Base-by-base conservation (phyloP, 805 yeast species). In the Candida ulmi region DNA sequence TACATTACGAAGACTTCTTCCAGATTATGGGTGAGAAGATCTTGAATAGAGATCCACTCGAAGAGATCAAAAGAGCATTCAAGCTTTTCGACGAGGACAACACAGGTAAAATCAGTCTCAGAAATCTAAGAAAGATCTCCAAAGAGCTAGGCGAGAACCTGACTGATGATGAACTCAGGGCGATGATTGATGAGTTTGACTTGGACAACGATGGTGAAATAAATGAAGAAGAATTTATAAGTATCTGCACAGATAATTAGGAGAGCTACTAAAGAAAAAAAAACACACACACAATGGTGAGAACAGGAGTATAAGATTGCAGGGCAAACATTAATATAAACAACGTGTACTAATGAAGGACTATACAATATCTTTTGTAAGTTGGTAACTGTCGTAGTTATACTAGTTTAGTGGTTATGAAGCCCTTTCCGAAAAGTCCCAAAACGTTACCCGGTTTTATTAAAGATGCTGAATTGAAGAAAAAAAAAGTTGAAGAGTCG, bases 171-270 rank as follows among this genome's bases (percentile, higher is more conserved):
- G 99, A 93, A 56, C 68, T 93, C 37, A 74, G 85, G 49, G 97
- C 97, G 5, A 93, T 93, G 99, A 93, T 93, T 48, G 96, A 90
- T 45, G 98, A 91, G 61, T 93, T 93, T 57, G 99, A 93, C 63
- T 65, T 90, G 37, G 97, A 93, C 58, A 95, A 87, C 40, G 98
- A 93, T 60, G 98, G 98, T 37, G 96, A 86, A 48, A 90, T 88
- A 49, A 83, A 83, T 55, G 95, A 86, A 55, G 87, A 86, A 46
- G 97, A 90, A 63, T 88, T 90, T 56, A 85, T 88, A 44, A 84
- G 84, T 42, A 87, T 88, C 31, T 88, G 96, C 60, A 79, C 87
- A 16, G 95, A 88, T 52, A 74, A 69, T 47, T 76, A 23, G n/a
- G n/a, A n/a, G 55, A 52, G 11, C 21, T 8, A 26, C 29, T 9